These are phyloP conservation scores for Raphanus sativus DNA, from an alignment of 345 rosid species.

Conservation along the genomic window DNA sequence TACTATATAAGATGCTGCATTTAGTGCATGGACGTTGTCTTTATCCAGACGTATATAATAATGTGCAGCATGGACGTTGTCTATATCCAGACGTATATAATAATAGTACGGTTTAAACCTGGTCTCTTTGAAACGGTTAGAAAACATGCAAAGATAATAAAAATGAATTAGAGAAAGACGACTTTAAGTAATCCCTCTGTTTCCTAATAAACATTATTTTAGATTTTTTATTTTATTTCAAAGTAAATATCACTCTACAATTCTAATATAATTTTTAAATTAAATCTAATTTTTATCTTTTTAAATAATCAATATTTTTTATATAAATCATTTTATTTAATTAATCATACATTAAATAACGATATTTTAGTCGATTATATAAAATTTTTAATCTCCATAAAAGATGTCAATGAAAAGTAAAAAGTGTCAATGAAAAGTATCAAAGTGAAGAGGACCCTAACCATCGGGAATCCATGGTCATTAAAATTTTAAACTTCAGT, in stretches of 20 bases:
- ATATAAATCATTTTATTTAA: no score
- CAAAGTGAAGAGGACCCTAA: background rate
- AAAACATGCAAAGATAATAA: background rate
- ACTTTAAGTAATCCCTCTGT: background rate
- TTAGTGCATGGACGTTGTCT: background rate
- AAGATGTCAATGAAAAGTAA: no score
- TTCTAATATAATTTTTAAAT: no score
- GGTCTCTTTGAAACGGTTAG: background rate
- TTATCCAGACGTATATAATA: background rate
- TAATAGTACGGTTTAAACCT: background rate
- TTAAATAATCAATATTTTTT: no score
- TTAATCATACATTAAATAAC: no score
- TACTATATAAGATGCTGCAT: background rate
- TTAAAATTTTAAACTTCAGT: background rate
- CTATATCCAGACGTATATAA: background rate
- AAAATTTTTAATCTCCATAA: no score
- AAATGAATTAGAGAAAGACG: background rate
- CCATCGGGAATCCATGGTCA: background rate
- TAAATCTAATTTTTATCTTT: no score
- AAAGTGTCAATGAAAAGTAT: no score
- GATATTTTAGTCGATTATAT: no score
- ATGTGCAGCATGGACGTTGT: background rate
- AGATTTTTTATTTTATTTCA: no score
- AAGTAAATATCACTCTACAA: no score
- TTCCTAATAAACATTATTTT: no score